Evolutionary conservation across 306 rosid species (phyloP).

Genomic region (Prunus kanzakura): DNA sequence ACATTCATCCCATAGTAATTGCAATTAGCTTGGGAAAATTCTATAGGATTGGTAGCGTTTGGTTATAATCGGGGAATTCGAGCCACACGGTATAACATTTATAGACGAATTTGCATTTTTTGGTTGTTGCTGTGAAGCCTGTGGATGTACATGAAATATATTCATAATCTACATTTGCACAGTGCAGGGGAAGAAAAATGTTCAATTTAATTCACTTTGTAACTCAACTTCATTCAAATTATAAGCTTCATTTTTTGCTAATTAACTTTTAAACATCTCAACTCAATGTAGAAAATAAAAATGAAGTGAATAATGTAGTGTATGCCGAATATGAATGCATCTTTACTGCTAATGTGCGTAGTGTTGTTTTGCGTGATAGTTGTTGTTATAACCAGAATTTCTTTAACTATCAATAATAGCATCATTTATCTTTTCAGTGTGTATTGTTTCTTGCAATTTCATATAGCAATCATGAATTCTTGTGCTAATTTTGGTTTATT

Average conservation of each 20-base stretch:
- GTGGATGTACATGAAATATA: not conserved
- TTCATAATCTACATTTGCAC: not conserved
- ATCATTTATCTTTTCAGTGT: not conserved
- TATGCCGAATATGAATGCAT: not conserved
- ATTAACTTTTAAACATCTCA: not conserved
- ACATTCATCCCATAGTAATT: not conserved
- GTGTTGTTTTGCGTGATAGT: not conserved
- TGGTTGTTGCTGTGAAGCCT: not conserved
- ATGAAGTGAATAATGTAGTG: not conserved
- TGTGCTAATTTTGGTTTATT: not conserved
- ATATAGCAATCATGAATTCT: too few relatives aligned
- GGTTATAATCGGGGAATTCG: not conserved
- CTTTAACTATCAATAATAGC: not conserved
- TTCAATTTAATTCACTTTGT: not conserved
- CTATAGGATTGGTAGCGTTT: not conserved
- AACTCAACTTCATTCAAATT: not conserved
- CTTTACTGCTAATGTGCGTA: not conserved
- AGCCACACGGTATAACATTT: not conserved
- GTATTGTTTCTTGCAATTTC: not conserved
- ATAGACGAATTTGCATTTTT: not conserved
- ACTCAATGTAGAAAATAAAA: not conserved
- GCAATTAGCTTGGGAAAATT: not conserved
- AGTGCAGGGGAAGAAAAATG: not conserved
- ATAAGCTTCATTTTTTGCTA: not conserved
- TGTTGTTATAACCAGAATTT: not conserved